Evolutionary conservation across 2,329 filamentous ascomycete species (phyloP).

Genomic region (Torrubiellomyces zombiae): DNA sequence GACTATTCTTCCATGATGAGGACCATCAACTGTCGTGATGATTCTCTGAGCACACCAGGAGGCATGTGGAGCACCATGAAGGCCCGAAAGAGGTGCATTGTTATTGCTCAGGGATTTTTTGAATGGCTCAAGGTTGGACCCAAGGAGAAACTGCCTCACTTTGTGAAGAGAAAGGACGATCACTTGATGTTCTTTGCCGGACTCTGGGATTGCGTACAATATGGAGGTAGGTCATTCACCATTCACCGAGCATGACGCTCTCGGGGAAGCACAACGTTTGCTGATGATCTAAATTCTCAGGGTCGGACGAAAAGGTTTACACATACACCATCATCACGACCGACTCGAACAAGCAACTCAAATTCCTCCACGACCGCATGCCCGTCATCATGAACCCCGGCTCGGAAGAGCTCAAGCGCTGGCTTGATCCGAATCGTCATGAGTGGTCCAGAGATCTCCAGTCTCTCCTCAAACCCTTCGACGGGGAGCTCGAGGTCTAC

Average conservation of each 20-base stretch:
- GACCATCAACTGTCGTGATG: conserved; percentile 90
- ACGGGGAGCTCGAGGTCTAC: conserved; percentile 68
- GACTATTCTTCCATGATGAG: conserved; percentile 64
- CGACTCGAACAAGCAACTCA: conserved; percentile 63
- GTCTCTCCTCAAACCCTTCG: conserved; percentile 58
- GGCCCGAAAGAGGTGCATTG: conserved; percentile 68
- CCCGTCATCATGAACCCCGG: conserved; percentile 75
- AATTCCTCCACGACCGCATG: conserved; percentile 88
- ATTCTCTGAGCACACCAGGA: conserved; percentile 57
- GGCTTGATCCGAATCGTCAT: conserved; percentile 58
- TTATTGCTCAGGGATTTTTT: conserved; percentile 84
- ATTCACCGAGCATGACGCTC: neutral
- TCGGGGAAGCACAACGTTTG: no score
- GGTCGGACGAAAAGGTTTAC: conserved; percentile 48
- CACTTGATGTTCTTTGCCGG: conserved; percentile 79
- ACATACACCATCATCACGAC: conserved; percentile 94
- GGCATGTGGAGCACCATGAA: conserved; percentile 94
- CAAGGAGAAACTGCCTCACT: conserved; percentile 75
- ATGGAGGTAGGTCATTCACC: conserved; percentile 40
- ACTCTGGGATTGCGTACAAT: conserved; percentile 76
- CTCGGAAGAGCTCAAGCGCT: conserved; percentile 50
- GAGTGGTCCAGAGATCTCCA: conserved; percentile 72
- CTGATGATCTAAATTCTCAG: no score
- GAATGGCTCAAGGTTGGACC: conserved; percentile 75
- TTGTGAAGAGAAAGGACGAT: conserved; percentile 64